A percentile compares a stretch with the other conserved stretches of the same genome.
phyloP scores from a whole-genome alignment of 805 yeast species.

The Lachancea sp. region DNA sequence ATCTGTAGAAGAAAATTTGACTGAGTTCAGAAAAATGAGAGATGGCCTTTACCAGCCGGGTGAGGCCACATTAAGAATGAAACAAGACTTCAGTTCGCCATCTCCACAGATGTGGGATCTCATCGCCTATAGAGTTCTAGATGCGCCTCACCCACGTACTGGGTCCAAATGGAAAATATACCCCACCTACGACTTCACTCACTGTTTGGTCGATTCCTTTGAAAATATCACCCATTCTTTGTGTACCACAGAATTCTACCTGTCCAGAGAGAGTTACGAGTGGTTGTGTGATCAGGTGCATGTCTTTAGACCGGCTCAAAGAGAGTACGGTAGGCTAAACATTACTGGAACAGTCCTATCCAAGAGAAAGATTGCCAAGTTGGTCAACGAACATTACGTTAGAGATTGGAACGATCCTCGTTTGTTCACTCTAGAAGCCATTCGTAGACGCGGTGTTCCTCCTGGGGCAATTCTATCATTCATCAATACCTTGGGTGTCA shows the following conservation, averaged over 20 bases:
- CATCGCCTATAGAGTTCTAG: constrained; percentile 90
- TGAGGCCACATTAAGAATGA: constrained; percentile 93
- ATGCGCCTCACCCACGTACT: constrained; percentile 92
- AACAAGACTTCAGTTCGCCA: constrained; percentile 82
- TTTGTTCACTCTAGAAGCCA: constrained; percentile 86
- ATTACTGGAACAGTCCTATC: constrained; percentile 91
- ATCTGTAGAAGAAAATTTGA: constrained; percentile 65
- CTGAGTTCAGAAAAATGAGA: constrained; percentile 83
- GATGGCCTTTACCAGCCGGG: constrained; percentile 86
- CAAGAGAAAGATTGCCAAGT: constrained; percentile 90
- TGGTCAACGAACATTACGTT: constrained; percentile 74
- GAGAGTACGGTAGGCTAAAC: constrained; percentile 96
- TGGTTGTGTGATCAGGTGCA: constrained; percentile 96
- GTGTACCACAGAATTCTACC: constrained; percentile 91
- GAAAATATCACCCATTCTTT: constrained; percentile 94
- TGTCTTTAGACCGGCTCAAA: constrained; percentile 96
- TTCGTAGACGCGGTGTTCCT: constrained; percentile 96
- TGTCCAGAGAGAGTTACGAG: constrained; percentile 92
- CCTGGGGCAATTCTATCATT: constrained; percentile 95
- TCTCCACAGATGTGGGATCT: constrained; percentile 99
- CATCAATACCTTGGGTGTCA: constrained; percentile 93
- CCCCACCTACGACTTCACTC: constrained; percentile 98
- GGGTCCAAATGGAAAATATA: constrained; percentile 97
- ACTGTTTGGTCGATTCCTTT: constrained; percentile 95
- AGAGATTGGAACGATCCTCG: constrained; percentile 99